Percentiles rank a stretch among this genome's conserved stretches.
Conservation (phyloP, 345 rosid species). For the Adansonia digitata region DNA sequence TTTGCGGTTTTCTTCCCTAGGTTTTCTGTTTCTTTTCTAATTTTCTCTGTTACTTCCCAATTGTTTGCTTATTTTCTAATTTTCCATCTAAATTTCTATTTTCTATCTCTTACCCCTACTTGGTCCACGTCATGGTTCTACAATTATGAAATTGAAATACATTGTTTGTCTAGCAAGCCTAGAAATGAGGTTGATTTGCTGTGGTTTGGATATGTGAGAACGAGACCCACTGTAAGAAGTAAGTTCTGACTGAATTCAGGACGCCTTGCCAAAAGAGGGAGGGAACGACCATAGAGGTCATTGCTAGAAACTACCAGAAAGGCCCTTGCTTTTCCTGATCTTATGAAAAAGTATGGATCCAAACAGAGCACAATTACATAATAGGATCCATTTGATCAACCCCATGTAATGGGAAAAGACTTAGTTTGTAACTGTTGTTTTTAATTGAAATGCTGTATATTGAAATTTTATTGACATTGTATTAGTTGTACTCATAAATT, state of each 20-base stretch:
- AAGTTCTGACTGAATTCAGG: constrained; percentile 1
- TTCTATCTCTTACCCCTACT: not conserved
- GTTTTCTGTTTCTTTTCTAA: not conserved
- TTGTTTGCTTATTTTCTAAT: not conserved
- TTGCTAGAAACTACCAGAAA: not conserved
- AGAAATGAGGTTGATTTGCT: not conserved
- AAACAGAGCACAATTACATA: not conserved
- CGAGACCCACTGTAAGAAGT: not conserved
- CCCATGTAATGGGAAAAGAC: not conserved
- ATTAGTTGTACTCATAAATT: not conserved
- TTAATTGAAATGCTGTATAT: not conserved
- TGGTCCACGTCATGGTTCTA: not conserved
- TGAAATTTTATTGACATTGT: not conserved
- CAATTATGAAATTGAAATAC: not conserved
- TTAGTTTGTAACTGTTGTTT: not conserved
- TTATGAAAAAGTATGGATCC: not conserved
- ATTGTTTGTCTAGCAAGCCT: not conserved
- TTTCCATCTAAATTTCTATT: not conserved
- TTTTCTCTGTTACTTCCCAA: not conserved
- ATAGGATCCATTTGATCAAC: not conserved
- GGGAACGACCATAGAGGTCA: not conserved
- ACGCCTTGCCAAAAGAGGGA: not conserved
- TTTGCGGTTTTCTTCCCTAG: not conserved
- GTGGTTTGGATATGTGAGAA: not conserved
- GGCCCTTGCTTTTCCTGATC: not conserved